Percentiles rank a stretch among this genome's conserved stretches.
Evolutionary conservation across 2,329 filamentous ascomycete species (phyloP).

Genomic region (Blastomyces parvus): DNA sequence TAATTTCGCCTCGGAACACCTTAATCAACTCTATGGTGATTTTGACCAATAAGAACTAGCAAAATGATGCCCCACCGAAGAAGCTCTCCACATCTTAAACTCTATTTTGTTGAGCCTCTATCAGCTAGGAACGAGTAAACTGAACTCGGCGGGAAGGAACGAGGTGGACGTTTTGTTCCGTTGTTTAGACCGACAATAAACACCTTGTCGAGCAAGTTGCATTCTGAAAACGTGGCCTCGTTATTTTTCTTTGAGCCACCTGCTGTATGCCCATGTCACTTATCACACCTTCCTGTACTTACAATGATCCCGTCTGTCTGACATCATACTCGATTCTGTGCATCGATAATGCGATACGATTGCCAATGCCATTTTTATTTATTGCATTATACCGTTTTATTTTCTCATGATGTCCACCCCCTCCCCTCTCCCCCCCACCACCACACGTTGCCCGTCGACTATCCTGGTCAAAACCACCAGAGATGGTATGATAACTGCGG

Average conservation of each 20-base stretch:
- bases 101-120: background rate
- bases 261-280: background rate
- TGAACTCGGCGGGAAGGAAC: too few species aligned
- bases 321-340: background rate
- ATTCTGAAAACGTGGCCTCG: background rate
- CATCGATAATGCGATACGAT: background rate
- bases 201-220: background rate
- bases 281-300: background rate
- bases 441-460: too few species aligned
- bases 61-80: background rate
- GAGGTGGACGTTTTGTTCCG: background rate
- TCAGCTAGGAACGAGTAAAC: background rate
- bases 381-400: background rate
- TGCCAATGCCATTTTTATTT: background rate
- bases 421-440: too few species aligned
- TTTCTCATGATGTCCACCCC: background rate
- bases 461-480: background rate
- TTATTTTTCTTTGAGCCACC: conserved; percentile 2
- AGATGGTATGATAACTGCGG: background rate
- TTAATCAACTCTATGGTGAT: background rate
- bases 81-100: background rate
- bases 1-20: background rate
- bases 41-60: background rate
- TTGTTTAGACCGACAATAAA: background rate
- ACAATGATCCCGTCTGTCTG: background rate